Evolutionary conservation across 176 grass and related monocot species (phyloP), one percentile per base, ranked within the genome.

Genomic region (Olyra latifolia): DNA sequence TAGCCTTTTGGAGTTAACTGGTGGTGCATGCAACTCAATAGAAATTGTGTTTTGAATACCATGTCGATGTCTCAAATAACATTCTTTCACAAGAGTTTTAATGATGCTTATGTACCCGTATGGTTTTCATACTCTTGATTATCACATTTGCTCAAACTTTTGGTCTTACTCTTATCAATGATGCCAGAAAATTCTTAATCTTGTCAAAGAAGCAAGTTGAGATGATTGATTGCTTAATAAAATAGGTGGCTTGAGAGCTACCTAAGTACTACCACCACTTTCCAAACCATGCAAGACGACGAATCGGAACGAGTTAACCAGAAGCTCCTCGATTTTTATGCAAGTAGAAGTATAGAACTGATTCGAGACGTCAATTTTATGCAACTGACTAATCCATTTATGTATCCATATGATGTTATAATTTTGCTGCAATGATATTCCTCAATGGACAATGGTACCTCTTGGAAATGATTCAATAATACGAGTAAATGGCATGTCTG

Each of bases 151-250:
- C 25, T 61, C 12, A 15, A 61, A 49, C 8, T 29, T 71, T 71
- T 30, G 13, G 27, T 28, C 45, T 29, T 16, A 11, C 14, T 49
- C 68, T 29, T 27, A 70, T 71, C 68, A 47, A 47, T 69, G 41
- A 46, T 47, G 22, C 27, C 42, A 46, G 42, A 44, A 69, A 46
- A 46, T 69, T 44, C n/a, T 68, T 27, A 15, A 29, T 61, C 40
- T 70, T 70, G 67, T 70, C 43, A 70, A 48, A 24, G 67, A 25
- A 69, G 40, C 66, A 69, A 23, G 41, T 22, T 69, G 43, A 44
- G n/a, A 42, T 13, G 40, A 23, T 44, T 68, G 40, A 69, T 17
- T 63, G 29, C 32, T 17, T 43, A 10, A 43, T 24, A 35, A 35
- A 45, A 40, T 67, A 92, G 64, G 69, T 22, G 66, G 3, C 83